Conservation (phyloP, 139 green algal species). For the Chlamydomonas sphaeroides region DNA sequence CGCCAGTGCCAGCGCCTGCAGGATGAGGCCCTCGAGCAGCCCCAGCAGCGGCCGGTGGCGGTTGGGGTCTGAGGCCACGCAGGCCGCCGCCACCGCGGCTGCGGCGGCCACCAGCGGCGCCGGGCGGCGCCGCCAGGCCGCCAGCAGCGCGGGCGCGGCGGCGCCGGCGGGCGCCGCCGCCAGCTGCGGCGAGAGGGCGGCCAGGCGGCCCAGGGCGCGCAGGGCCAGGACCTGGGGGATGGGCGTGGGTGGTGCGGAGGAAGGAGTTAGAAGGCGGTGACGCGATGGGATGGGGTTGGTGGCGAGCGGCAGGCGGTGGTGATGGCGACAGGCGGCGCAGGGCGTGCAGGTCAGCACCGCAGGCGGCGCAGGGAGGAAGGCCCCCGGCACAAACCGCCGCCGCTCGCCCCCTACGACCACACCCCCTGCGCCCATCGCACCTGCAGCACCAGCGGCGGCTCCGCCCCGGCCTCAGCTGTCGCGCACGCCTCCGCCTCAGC, state of each 20-base stretch:
- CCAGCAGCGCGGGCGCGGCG: not conserved
- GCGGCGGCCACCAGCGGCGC: conserved; percentile 11
- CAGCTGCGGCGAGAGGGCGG: not conserved
- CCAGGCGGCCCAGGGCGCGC: conserved; percentile 5
- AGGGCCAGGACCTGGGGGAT: conserved; percentile 13
- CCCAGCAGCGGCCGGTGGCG: conserved; percentile 16
- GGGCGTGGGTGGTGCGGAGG: too few relatives aligned
- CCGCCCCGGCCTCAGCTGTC: too few relatives aligned
- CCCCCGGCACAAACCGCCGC: too few relatives aligned
- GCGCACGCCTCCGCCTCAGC: too few relatives aligned
- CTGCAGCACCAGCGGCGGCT: too few relatives aligned
- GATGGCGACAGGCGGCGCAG: too few relatives aligned
- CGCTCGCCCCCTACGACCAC: too few relatives aligned
- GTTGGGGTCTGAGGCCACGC: conserved; percentile 1
- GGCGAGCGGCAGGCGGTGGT: too few relatives aligned
- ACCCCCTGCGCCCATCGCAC: too few relatives aligned
- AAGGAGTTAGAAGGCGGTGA: too few relatives aligned
- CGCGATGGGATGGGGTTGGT: not conserved
- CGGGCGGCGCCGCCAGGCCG: not conserved
- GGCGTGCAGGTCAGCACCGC: too few relatives aligned
- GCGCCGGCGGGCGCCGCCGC: not conserved
- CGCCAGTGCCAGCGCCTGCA: not conserved
- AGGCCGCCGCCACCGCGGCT: not conserved
- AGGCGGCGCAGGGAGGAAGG: too few relatives aligned
- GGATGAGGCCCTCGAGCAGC: not conserved